Percentiles rank a stretch among this genome's conserved stretches.
phyloP scores from a whole-genome alignment of 805 yeast genomes.

The Barnettozyma vustinii region DNA sequence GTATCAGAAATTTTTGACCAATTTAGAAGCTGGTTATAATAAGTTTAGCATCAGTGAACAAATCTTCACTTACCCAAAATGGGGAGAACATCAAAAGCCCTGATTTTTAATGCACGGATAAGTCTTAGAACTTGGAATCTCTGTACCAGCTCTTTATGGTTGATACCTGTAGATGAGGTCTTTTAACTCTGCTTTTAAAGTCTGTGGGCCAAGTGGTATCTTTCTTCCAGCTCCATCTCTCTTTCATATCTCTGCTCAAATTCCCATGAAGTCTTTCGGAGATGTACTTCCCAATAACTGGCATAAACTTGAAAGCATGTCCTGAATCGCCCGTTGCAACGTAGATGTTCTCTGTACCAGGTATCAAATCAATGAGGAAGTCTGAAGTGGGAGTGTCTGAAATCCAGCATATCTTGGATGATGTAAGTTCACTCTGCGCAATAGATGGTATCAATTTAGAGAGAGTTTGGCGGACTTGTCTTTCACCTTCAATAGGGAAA shows the following conservation, averaged over 20 bases:
- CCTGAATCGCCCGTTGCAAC: constrained; percentile 48
- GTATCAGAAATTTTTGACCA: constrained; percentile 2
- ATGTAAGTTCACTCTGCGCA: constrained; percentile 27
- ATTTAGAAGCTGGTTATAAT: constrained; percentile 6
- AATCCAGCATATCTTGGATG: constrained; percentile 37
- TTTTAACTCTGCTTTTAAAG: not conserved
- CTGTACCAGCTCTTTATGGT: not conserved
- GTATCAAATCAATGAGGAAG: constrained; percentile 36
- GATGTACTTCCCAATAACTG: constrained; percentile 35
- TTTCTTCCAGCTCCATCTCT: constrained; percentile 31
- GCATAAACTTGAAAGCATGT: constrained; percentile 42
- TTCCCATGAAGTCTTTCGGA: constrained; percentile 27
- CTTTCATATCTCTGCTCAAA: constrained; percentile 19
- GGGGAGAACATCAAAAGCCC: not conserved
- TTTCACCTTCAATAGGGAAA: constrained; percentile 28
- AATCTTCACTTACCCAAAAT: constrained; percentile 6
- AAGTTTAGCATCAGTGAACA: constrained; percentile 6
- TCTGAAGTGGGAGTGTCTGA: constrained; percentile 37
- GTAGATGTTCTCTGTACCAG: constrained; percentile 26
- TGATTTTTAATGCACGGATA: not conserved
- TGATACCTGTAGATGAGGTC: not conserved
- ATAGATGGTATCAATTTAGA: constrained; percentile 36
- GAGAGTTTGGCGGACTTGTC: constrained; percentile 26
- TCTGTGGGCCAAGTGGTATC: not conserved
- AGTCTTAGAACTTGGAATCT: not conserved